Conservation (phyloP, 1,284 basidiomycete species). For the Puccinia triticina region DNA sequence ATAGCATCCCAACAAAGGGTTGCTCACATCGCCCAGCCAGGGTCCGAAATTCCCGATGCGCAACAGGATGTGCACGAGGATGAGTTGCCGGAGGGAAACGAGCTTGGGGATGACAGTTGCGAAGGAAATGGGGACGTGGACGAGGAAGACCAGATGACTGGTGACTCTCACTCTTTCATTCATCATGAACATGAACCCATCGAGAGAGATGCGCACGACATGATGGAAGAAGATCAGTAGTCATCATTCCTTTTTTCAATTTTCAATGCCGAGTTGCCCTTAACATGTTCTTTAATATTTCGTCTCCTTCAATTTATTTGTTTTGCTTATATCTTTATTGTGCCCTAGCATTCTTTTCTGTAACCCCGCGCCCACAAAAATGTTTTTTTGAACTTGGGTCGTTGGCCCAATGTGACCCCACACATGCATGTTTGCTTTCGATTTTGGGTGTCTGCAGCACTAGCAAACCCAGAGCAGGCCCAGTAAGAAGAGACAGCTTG, state of each 20-base stretch:
- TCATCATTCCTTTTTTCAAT: background rate
- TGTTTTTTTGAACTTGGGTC: no score
- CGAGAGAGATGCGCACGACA: background rate
- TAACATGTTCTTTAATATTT: background rate
- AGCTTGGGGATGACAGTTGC: background rate
- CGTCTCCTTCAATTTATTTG: background rate
- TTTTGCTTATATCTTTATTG: background rate
- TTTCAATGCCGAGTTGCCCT: background rate
- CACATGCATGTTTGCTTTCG: no score
- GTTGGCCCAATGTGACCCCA: no score
- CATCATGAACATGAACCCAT: background rate
- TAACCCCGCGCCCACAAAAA: no score
- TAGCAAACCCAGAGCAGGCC: no score
- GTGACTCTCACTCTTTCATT: background rate
- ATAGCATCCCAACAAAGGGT: background rate
- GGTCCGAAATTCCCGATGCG: background rate
- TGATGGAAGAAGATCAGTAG: constrained; percentile 27
- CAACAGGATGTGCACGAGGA: background rate
- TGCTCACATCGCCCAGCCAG: background rate
- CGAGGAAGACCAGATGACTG: constrained; percentile 12
- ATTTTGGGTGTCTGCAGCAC: no score
- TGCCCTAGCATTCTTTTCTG: no score
- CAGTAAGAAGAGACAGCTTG: no score
- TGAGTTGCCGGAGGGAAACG: background rate
- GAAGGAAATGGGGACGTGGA: background rate